Evolutionary conservation across 2,329 filamentous ascomycete genomes (phyloP), one percentile per base, ranked within the genome.

Genomic region (Talaromyces sp.): DNA sequence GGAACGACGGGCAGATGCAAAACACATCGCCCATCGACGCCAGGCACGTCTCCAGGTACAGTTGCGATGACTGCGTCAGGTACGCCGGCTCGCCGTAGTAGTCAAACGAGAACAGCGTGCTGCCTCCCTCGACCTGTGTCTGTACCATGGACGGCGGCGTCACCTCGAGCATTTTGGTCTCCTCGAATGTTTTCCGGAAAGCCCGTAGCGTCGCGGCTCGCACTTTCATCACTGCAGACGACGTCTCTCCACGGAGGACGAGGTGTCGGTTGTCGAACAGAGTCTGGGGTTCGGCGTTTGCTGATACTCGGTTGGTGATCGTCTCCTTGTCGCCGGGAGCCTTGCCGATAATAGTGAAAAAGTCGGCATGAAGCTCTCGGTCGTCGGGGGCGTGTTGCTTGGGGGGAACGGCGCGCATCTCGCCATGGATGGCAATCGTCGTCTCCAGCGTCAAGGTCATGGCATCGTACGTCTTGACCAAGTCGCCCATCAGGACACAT

Each of bases 1-100:
- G 93, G 88, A 99, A 99, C 1, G 93, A 98, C 77, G 96, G 96
- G 78, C 96, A 93, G 71, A 99, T 93, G 75, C 93, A 98, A 84
- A 96, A 99, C 58, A 97, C 92, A 74, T 97, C 91, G 68, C 95
- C 95, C 70, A 98, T 84, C 57, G 89, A 91, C 11, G 93, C 92
- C 33, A 99, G 82, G 67, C 89, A 92, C 33, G 95, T 99, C 82
- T 99, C 95, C 62, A 99, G 89, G 79, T 99, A 99, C 59, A 99
- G 86, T 78, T 99, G 95, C 36, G 91, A 96, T 3, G 93, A 97
- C 79, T 99, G 95, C 4, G 95, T 98, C 65, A 99, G 86, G 81
- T 93, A 99, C 63, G 95, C 90, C 68, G 88, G 85, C 77, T 97
- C 90, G 68, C 88, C 89, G 78, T 96, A 97, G 82, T 95, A 96